Conservation (phyloP, 1,284 basidiomycete species). For the Ceratobasidium theobromae region DNA sequence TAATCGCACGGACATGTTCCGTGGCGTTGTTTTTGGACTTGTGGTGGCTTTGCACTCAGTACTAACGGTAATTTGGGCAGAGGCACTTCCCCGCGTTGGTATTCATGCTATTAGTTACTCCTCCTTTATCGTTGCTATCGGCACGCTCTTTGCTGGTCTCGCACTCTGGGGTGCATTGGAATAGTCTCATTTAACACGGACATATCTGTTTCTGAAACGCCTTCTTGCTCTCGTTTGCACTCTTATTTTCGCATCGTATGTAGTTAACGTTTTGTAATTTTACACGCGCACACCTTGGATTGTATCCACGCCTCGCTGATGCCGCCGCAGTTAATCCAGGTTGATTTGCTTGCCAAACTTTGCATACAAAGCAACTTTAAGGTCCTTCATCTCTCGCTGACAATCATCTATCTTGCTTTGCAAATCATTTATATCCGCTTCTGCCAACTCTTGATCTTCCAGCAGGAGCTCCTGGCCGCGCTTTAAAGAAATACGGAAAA, state of each 20-base stretch:
- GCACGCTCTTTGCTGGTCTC: conserved; percentile 35
- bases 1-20: conserved; percentile 13
- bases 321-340: conserved; percentile 54
- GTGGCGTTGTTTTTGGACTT: conserved; percentile 9
- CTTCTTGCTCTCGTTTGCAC: neutral
- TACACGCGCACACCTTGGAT: conserved; percentile 8
- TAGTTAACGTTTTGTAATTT: neutral
- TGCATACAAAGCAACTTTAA: conserved; percentile 86
- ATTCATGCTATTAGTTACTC: conserved; percentile 35
- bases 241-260: neutral
- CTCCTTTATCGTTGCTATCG: conserved; percentile 35
- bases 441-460: conserved; percentile 64
- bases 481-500: conserved; percentile 73
- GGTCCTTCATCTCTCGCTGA: conserved; percentile 82
- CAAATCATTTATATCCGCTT: conserved; percentile 59
- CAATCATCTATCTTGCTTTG: conserved; percentile 65
- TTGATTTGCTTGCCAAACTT: conserved; percentile 95
- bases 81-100: conserved; percentile 33
- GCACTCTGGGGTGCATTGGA: conserved; percentile 35
- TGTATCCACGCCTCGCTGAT: neutral
- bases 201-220: neutral
- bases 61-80: conserved; percentile 35
- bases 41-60: conserved; percentile 25
- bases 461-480: conserved; percentile 76
- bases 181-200: neutral